A percentile compares a stretch with the other conserved stretches of the same genome.
Evolutionary conservation across 2,329 filamentous ascomycete genomes (phyloP).

Genomic region (Calonectria crousiana): DNA sequence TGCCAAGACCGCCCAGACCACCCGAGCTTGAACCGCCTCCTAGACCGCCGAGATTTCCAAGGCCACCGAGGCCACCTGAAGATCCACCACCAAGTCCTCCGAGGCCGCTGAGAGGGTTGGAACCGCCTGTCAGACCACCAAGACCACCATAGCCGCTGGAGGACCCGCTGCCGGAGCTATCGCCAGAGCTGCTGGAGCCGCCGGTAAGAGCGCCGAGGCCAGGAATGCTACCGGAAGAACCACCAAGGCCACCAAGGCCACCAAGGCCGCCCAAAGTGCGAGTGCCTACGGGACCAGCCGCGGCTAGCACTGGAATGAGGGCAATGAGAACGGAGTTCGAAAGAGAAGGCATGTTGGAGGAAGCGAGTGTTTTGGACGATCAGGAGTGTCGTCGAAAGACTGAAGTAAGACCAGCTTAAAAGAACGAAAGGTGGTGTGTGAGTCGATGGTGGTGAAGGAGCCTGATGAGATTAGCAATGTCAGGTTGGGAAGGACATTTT

Average conservation of each 20-base stretch:
- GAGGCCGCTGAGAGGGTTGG: neutral
- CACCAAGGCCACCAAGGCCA: neutral
- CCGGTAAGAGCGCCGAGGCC: neutral
- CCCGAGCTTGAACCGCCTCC: neutral
- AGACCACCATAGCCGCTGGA: neutral
- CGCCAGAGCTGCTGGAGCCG: neutral
- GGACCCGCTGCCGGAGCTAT: neutral
- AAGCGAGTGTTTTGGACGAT: neutral
- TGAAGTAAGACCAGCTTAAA: constrained; percentile 11
- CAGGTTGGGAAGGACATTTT: neutral
- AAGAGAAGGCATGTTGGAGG: neutral
- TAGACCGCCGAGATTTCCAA: neutral
- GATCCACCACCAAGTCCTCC: neutral
- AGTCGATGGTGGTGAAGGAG: neutral
- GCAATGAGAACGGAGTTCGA: neutral
- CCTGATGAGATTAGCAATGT: neutral
- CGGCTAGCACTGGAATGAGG: neutral
- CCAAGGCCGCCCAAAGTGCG: neutral
- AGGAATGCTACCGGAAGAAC: neutral
- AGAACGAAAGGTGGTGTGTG: neutral
- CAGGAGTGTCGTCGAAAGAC: neutral
- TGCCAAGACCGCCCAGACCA: neutral
- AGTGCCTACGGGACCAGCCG: constrained; percentile 9
- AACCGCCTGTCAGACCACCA: neutral
- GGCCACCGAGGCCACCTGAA: neutral